A percentile compares a stretch with the other conserved stretches of the same genome.
Conservation (phyloP, 2,329 filamentous ascomycete species). For the Aureobasidium leucospermi region DNA sequence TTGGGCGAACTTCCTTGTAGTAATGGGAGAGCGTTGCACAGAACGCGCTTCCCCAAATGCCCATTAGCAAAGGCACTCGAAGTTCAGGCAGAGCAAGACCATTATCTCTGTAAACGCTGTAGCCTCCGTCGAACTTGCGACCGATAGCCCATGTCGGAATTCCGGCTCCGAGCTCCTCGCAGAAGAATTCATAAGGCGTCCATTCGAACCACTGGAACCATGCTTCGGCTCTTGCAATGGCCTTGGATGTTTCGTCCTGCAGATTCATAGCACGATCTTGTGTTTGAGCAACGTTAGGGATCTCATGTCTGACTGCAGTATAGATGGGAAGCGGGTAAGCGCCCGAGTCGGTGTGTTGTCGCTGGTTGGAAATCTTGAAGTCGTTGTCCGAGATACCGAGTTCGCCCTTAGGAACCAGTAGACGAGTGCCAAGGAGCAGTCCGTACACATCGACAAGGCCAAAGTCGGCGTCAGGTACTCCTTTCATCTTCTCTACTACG, state of each 20-base stretch:
- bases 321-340: conserved; percentile 88
- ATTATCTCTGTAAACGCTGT: conserved; percentile 54
- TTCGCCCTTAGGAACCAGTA: conserved; percentile 81
- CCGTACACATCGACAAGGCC: conserved; percentile 93
- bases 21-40: conserved; percentile 95
- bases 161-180: conserved; percentile 82
- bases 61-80: conserved; percentile 75
- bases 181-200: conserved; percentile 91
- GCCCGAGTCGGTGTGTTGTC: conserved; percentile 66
- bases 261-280: conserved; percentile 25
- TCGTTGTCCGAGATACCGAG: conserved; percentile 68
- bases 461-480: conserved; percentile 70
- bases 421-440: conserved; percentile 70
- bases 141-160: conserved; percentile 95
- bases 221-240: conserved; percentile 50
- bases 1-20: conserved; percentile 83
- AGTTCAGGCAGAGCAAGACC: conserved; percentile 74
- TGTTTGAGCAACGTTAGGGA: conserved; percentile 55
- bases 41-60: conserved; percentile 95
- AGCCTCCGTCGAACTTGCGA: conserved; percentile 68
- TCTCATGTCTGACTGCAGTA: conserved; percentile 90
- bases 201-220: conserved; percentile 99
- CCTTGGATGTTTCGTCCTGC: conserved; percentile 30
- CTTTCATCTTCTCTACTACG: conserved; percentile 83
- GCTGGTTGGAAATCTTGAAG: conserved; percentile 86